phyloP scores from a whole-genome alignment of 345 rosid genomes.

The Euclidium syriacum region DNA sequence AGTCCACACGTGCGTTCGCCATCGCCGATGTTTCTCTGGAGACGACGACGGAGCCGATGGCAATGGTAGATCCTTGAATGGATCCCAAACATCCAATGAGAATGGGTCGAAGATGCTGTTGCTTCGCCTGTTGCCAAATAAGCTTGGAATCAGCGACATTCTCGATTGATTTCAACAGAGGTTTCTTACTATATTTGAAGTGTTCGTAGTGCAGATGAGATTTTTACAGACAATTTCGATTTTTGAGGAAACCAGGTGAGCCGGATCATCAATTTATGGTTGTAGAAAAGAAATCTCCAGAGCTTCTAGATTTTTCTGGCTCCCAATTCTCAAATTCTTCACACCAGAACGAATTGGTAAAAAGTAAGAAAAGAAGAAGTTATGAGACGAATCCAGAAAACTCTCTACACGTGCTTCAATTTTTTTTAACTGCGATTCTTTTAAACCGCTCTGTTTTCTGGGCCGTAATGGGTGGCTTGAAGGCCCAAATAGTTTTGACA shows the following conservation, averaged over 20 bases:
- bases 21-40: conserved; percentile 21
- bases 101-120: conserved; percentile 18
- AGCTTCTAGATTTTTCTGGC: neutral
- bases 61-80: neutral
- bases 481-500: neutral
- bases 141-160: conserved; percentile 28
- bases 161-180: neutral
- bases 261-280: neutral
- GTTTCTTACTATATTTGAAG: too few species aligned
- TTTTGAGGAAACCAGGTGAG: neutral
- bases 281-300: neutral
- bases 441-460: neutral
- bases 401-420: neutral
- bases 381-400: neutral
- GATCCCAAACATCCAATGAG: conserved; percentile 26
- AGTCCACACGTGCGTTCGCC: conserved; percentile 27
- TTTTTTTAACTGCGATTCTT: neutral
- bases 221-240: neutral
- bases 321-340: neutral
- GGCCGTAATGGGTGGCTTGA: neutral
- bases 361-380: neutral
- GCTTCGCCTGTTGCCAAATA: conserved; percentile 19
- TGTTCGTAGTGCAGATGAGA: too few species aligned
- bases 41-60: neutral
- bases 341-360: neutral